Conservation (phyloP, 768 basidiomycete species). For the Rhodotorula sphaerocarpa region DNA sequence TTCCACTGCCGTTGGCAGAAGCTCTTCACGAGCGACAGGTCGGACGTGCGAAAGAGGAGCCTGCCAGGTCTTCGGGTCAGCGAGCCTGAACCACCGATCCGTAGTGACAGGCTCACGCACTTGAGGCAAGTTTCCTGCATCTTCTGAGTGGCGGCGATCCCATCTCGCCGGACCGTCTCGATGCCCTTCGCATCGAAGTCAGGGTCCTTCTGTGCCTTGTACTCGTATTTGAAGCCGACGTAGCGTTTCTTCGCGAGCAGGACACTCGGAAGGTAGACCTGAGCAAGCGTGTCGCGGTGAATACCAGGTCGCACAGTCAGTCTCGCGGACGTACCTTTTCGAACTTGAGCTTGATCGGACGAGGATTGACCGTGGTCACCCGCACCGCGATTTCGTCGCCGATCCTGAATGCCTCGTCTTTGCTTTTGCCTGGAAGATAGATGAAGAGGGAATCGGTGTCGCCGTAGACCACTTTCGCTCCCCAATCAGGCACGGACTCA, state of each 20-base stretch:
- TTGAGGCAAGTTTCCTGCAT: conserved; percentile 85
- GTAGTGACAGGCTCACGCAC: conserved; percentile 46
- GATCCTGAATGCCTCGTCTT: conserved; percentile 85
- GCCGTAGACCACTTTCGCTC: conserved; percentile 86
- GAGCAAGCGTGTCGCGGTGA: conserved; percentile 1
- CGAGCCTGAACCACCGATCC: neutral
- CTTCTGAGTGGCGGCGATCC: conserved; percentile 79
- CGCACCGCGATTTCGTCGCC: conserved; percentile 85
- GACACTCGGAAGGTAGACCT: conserved; percentile 91
- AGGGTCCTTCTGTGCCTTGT: conserved; percentile 65
- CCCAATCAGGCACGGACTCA: conserved; percentile 71
- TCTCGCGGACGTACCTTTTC: conserved; percentile 62
- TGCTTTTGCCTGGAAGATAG: conserved; percentile 79
- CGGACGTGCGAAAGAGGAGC: conserved; percentile 78
- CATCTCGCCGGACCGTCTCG: conserved; percentile 89
- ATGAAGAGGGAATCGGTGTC: conserved; percentile 96
- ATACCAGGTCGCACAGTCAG: neutral
- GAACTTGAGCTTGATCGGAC: conserved; percentile 90
- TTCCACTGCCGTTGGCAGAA: conserved; percentile 79
- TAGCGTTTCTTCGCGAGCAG: conserved; percentile 98
- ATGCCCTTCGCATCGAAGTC: conserved; percentile 94
- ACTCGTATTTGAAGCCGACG: conserved; percentile 92
- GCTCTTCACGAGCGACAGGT: conserved; percentile 78
- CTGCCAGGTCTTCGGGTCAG: conserved; percentile 46
- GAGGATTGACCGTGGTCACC: conserved; percentile 76